Conservation (phyloP, 148 eudicot genomes). For the Fagopyrum esculentum region DNA sequence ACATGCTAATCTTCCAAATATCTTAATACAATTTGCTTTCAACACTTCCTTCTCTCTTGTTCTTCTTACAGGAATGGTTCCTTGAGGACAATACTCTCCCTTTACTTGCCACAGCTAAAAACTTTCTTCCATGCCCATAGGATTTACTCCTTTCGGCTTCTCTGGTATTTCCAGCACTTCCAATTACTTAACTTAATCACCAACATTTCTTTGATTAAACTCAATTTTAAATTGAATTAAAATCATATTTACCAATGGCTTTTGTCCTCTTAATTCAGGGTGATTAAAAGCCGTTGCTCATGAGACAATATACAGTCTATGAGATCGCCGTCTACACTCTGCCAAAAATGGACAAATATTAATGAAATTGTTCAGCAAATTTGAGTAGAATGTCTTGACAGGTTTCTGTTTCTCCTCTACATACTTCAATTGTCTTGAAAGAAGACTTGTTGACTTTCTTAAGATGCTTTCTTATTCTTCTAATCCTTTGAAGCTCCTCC, state of each 20-base stretch:
- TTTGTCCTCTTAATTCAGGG: constrained; percentile 60
- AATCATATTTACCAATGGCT: constrained; percentile 49
- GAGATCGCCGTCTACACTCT: constrained; percentile 92
- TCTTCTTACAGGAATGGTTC: constrained; percentile 84
- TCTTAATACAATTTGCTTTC: constrained; percentile 44
- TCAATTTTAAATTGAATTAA: not conserved
- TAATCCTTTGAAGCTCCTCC: constrained; percentile 37
- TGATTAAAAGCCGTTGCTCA: constrained; percentile 92
- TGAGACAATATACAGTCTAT: constrained; percentile 73
- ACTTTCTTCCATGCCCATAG: constrained; percentile 17
- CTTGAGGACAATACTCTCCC: constrained; percentile 67
- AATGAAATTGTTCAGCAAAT: not conserved
- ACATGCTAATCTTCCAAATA: constrained; percentile 38
- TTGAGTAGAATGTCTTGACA: not conserved
- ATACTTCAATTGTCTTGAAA: constrained; percentile 38
- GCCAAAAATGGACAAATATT: not conserved
- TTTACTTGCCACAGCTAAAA: constrained; percentile 63
- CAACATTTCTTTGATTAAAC: not conserved
- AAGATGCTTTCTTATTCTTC: constrained; percentile 50
- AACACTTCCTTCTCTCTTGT: constrained; percentile 70
- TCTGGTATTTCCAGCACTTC: constrained; percentile 34
- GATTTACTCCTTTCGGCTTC: constrained; percentile 45
- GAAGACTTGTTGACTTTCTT: constrained; percentile 74
- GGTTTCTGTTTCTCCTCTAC: not conserved
- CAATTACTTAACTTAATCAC: not conserved